These are phyloP conservation scores for Penicillium verrucosum DNA, from an alignment of 2,329 filamentous ascomycete species.

Conservation along the genomic window DNA sequence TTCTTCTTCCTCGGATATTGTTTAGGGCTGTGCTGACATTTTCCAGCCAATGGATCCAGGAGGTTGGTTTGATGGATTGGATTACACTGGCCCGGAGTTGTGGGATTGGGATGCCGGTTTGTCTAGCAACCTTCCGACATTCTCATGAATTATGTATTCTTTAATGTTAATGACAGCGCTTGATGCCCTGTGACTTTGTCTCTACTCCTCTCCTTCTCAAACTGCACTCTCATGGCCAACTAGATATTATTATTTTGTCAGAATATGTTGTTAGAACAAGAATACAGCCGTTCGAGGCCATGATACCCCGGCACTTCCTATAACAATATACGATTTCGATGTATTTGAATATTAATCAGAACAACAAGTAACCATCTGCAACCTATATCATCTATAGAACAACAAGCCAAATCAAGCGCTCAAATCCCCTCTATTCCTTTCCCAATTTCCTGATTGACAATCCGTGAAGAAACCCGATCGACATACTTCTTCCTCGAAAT, in stretches of 20 bases:
- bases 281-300: not conserved
- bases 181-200: not conserved
- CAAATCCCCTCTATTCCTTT: not conserved
- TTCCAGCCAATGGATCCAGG: constrained; percentile 30
- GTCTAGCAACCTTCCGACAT: constrained; percentile 15
- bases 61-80: constrained; percentile 29
- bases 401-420: not conserved
- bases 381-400: not conserved
- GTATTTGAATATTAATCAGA: not conserved
- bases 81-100: constrained; percentile 25
- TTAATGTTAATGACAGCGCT: not conserved
- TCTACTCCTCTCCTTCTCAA: not conserved
- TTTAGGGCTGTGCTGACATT: constrained; percentile 10
- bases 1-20: too few species aligned
- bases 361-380: not conserved
- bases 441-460: not conserved
- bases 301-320: not conserved
- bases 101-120: constrained; percentile 34
- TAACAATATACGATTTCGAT: not conserved
- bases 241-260: not conserved
- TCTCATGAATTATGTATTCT: constrained; percentile 4
- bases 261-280: not conserved
- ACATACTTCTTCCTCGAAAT: not conserved
- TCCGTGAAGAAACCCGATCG: not conserved
- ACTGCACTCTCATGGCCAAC: not conserved